phyloP scores from a whole-genome alignment of 352 stramenopile genomes.

The Thraustotheca clavata region DNA sequence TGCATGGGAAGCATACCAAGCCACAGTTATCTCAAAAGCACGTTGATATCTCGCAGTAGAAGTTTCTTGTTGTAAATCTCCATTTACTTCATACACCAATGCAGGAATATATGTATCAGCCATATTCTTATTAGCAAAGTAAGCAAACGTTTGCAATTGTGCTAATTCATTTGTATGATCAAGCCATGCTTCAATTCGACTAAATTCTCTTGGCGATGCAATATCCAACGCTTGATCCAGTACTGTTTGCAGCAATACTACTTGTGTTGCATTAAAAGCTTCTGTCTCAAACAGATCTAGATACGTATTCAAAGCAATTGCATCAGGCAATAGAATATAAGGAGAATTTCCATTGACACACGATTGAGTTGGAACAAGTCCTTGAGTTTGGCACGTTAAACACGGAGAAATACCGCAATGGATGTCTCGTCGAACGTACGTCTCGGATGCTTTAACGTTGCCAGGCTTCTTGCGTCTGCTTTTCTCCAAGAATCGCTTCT shows the following conservation, averaged over 20 bases:
- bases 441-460: slow-evolving; percentile 53
- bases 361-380: slow-evolving; percentile 26
- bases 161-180: slow-evolving; percentile 30
- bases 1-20: slow-evolving; percentile 43
- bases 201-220: slow-evolving; percentile 53
- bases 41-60: slow-evolving; percentile 32
- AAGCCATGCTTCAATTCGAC: slow-evolving; percentile 60
- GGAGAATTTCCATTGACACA: slow-evolving; percentile 27
- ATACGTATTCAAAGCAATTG: slow-evolving; percentile 56
- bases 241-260: slow-evolving; percentile 71
- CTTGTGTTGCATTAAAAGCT: slow-evolving; percentile 35
- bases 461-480: slow-evolving; percentile 66
- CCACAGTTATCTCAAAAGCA: slow-evolving; percentile 46
- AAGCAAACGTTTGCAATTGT: slow-evolving; percentile 36
- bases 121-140: slow-evolving; percentile 67
- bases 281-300: slow-evolving; percentile 65
- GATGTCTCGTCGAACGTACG: slow-evolving; percentile 62
- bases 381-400: slow-evolving; percentile 28
- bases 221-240: slow-evolving; percentile 49
- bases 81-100: slow-evolving; percentile 1
- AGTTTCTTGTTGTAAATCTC: slow-evolving; percentile 28
- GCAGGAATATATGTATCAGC: slow-evolving; percentile 37
- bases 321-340: slow-evolving; percentile 39
- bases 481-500: slow-evolving; percentile 61
- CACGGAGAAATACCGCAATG: slow-evolving; percentile 56